Percentiles rank a stretch among this genome's conserved stretches.
Conservation (phyloP, 331 rosid genomes). For the Dryas integrifolia region DNA sequence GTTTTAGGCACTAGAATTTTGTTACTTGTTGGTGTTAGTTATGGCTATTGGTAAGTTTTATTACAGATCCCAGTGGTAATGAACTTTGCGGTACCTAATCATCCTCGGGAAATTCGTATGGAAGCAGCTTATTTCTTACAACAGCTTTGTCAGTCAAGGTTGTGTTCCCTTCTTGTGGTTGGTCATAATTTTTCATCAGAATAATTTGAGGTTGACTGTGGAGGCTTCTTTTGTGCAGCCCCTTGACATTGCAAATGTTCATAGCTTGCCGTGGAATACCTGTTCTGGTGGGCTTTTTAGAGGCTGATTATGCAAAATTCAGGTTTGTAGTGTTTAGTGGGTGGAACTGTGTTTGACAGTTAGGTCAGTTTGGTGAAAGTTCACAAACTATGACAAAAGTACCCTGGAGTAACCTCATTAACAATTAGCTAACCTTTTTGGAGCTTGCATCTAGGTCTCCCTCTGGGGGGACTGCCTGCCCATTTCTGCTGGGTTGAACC, state of each 20-base stretch:
- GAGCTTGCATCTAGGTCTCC: not conserved
- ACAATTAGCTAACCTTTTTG: not conserved
- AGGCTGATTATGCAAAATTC: slow-evolving; percentile 97
- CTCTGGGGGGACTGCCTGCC: not conserved
- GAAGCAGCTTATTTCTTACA: slow-evolving; percentile 92
- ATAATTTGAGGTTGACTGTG: slow-evolving; percentile 21
- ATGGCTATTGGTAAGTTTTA: slow-evolving; percentile 30
- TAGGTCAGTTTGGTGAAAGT: slow-evolving; percentile 8
- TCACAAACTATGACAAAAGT: not conserved
- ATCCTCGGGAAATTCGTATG: slow-evolving; percentile 96
- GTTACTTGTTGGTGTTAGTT: slow-evolving; percentile 6
- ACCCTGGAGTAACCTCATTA: not conserved
- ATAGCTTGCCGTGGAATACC: slow-evolving; percentile 98
- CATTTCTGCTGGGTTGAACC: not conserved
- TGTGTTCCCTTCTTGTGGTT: slow-evolving; percentile 22
- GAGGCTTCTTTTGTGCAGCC: slow-evolving; percentile 50
- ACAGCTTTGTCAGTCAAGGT: slow-evolving; percentile 99
- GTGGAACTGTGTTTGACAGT: slow-evolving; percentile 2
- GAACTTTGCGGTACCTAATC: slow-evolving; percentile 87
- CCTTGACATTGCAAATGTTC: slow-evolving; percentile 97
- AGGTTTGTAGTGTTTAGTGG: slow-evolving; percentile 56
- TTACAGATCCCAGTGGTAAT: slow-evolving; percentile 84
- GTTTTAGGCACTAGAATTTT: slow-evolving; percentile 6
- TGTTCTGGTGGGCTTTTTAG: slow-evolving; percentile 93
- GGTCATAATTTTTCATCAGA: slow-evolving; percentile 12